Base-by-base conservation (phyloP, 2,329 filamentous ascomycete species). In the Colletotrichum aenigma region DNA sequence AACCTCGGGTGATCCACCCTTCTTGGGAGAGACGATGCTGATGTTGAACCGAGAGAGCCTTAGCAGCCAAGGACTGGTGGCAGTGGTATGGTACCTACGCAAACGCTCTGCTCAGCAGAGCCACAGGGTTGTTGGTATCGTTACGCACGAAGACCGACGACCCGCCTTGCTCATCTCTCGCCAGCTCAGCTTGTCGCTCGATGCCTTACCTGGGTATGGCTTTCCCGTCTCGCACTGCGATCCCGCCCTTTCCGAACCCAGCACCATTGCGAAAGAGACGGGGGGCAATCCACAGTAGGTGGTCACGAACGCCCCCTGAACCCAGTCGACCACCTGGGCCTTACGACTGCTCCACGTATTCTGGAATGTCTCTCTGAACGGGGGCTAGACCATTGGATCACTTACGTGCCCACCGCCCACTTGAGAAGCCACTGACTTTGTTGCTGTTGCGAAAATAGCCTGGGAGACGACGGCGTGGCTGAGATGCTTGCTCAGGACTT, bases 241-340 rank as follows among this genome's bases (percentile, higher is more conserved):
- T 73, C 70, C 69, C 70, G 64, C 69, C 69, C 56, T 73, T 73
- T 73, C 73, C 73, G 73, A 72, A 75, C 69, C 73, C 64, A 75
- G 73, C 70, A 68, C 16, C 67, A 62, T 62, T 70, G 55, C 18
- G 48, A 13, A 52, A 34, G 66, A 55, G 30, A 52, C 26, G 48
- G 43, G 52, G 30, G 21, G 15, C 55, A 32, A 58, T 64, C 73
- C 73, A 72, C 55, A 34, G 43, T 55, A 36, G 64, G 73, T 72
- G 73, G 73, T 38, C 58, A 8, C 34, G 58, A 26, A 34, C 34
- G 73, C 64, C 73, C 43, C 73, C 70, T 73, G 70, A 64, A 65
- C 70, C 64, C 32, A 30, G 70, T 24, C 69, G 56, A 52, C 36
- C 62, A 38, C 43, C 48, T 48, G 68, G 68, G 32, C 71, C 71